phyloP scores from a whole-genome alignment of 2,329 filamentous ascomycete genomes.

The Lithohypha guttulata region DNA sequence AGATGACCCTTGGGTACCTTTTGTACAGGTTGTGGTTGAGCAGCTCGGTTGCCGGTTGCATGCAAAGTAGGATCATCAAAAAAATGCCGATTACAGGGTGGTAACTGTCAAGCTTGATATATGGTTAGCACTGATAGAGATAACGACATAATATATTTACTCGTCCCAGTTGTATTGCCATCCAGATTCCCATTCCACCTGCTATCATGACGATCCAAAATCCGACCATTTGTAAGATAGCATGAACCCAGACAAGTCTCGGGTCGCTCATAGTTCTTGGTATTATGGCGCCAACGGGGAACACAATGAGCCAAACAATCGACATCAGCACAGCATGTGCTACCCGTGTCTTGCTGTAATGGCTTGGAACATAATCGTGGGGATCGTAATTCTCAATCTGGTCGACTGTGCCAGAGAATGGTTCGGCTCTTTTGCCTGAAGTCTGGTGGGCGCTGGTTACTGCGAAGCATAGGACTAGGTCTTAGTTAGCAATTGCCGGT shows the following conservation, averaged over 20 bases:
- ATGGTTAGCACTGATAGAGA: not conserved
- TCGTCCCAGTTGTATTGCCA: no score
- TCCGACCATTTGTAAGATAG: conserved; percentile 19
- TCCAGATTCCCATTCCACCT: conserved; percentile 23
- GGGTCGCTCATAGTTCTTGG: conserved; percentile 20
- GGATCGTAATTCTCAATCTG: conserved; percentile 3
- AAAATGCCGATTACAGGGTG: conserved; percentile 24
- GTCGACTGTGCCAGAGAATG: not conserved
- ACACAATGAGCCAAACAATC: conserved; percentile 22
- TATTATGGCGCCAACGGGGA: conserved; percentile 23
- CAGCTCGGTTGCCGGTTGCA: conserved; percentile 24
- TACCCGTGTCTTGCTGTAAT: conserved; percentile 12
- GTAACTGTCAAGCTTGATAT: conserved; percentile 23
- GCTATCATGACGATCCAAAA: conserved; percentile 21
- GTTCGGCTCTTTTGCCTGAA: not conserved
- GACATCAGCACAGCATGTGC: conserved; percentile 22
- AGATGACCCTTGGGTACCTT: conserved; percentile 27
- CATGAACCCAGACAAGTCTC: conserved; percentile 20
- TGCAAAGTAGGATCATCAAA: conserved; percentile 21
- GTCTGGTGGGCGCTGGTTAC: not conserved
- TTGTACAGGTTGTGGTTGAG: conserved; percentile 32
- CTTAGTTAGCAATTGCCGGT: not conserved
- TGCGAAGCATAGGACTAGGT: not conserved
- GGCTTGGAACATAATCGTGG: conserved; percentile 6
- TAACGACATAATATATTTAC: no score